These are phyloP conservation scores for Eleusine coracana DNA, from an alignment of 176 grass and related monocot species.

Conservation along the genomic window DNA sequence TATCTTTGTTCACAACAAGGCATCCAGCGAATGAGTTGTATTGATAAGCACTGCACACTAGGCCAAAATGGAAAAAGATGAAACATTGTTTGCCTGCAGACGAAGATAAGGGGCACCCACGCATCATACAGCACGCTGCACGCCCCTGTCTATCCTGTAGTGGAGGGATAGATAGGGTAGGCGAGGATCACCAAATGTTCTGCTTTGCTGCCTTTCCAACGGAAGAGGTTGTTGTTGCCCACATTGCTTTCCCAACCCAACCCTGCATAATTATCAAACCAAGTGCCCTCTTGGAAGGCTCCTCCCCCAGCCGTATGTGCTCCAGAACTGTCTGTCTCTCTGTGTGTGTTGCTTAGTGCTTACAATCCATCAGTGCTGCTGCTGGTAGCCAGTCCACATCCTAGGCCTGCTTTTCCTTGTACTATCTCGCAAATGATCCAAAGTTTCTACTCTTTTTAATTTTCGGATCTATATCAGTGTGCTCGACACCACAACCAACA, in stretches of 20 bases:
- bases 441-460: neutral
- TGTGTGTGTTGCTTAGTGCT: neutral
- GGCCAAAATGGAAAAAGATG: neutral
- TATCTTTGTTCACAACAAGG: neutral
- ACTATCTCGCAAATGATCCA: conserved; percentile 40
- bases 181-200: conserved; percentile 16
- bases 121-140: neutral
- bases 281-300: conserved; percentile 20
- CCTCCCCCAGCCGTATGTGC: neutral
- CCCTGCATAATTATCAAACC: conserved; percentile 31
- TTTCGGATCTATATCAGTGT: conserved; percentile 15
- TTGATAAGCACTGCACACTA: neutral
- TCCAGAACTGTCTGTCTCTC: neutral
- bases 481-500: conserved; percentile 38
- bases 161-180: conserved; percentile 36
- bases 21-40: neutral
- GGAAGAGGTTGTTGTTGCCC: conserved; percentile 46
- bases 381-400: conserved; percentile 62
- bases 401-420: conserved; percentile 42
- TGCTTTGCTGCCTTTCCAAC: conserved; percentile 20
- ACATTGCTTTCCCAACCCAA: conserved; percentile 46
- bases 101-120: conserved; percentile 37
- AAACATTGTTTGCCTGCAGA: neutral
- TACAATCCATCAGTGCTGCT: conserved; percentile 34
- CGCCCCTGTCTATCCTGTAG: conserved; percentile 20